A percentile compares a stretch with the other conserved stretches of the same genome.
Conservation (phyloP, 495 filamentous ascomycete genomes). For the Pseudomonodictys pantanalensis region DNA sequence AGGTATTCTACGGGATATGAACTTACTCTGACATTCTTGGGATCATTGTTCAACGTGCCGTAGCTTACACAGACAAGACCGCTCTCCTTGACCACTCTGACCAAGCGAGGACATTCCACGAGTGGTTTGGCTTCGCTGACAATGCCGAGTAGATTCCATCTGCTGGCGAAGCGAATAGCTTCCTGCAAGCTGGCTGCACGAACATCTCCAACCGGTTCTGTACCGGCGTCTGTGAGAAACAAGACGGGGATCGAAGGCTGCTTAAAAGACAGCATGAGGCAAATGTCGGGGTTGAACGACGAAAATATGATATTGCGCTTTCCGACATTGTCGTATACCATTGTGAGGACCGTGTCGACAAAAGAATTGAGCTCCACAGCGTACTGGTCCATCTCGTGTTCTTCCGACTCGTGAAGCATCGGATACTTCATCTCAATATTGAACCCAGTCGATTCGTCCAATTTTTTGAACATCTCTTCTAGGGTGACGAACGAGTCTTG, state of each 20-base stretch:
- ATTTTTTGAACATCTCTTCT: slow-evolving; percentile 83
- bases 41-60: slow-evolving; percentile 81
- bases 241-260: slow-evolving; percentile 92
- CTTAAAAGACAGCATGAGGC: slow-evolving; percentile 89
- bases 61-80: slow-evolving; percentile 97
- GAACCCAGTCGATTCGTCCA: slow-evolving; percentile 81
- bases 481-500: slow-evolving; percentile 93
- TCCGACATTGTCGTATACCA: slow-evolving; percentile 73
- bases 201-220: slow-evolving; percentile 74
- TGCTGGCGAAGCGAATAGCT: slow-evolving; percentile 85
- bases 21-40: slow-evolving; percentile 76
- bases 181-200: slow-evolving; percentile 91
- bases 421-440: slow-evolving; percentile 99
- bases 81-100: slow-evolving; percentile 92
- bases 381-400: slow-evolving; percentile 96
- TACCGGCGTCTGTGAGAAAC: slow-evolving; percentile 88
- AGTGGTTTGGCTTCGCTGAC: slow-evolving; percentile 81
- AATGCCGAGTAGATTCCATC: slow-evolving; percentile 93
- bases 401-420: slow-evolving; percentile 90
- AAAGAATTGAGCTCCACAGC: slow-evolving; percentile 96
- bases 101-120: slow-evolving; percentile 81
- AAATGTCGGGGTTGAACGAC: slow-evolving; percentile 95
- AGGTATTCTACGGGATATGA: background rate
- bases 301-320: slow-evolving; percentile 89
- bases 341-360: slow-evolving; percentile 85